These are phyloP conservation scores for Chlorella sp. DNA, from an alignment of 139 green algal genomes.

Conservation along the genomic window DNA sequence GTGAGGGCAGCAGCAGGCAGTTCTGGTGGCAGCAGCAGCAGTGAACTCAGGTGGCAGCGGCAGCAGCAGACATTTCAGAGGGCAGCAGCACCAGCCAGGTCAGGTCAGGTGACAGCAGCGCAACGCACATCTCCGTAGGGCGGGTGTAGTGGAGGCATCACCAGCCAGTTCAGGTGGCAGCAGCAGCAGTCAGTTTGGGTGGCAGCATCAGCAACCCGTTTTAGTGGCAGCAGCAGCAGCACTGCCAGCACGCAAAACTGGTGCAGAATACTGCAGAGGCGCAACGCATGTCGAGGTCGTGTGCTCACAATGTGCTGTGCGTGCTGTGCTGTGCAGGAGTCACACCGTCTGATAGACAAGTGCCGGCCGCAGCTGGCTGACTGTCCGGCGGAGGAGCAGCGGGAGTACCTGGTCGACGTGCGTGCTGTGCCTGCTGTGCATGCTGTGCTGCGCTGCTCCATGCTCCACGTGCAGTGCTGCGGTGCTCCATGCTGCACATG, in stretches of 20 bases:
- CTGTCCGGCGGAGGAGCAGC: conserved; percentile 14
- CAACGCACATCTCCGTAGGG: no score
- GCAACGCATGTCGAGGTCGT: no score
- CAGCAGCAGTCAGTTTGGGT: background rate
- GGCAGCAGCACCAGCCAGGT: no score
- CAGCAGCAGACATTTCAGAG: no score
- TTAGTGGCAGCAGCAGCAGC: no score
- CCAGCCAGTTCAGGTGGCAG: background rate
- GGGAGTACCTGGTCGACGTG: conserved; percentile 14
- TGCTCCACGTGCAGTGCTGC: no score
- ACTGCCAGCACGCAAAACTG: no score
- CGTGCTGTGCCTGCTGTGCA: background rate
- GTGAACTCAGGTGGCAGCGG: no score
- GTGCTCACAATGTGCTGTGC: background rate
- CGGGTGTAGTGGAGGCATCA: no score
- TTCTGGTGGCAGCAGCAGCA: background rate
- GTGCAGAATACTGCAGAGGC: no score
- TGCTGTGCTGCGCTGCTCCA: background rate
- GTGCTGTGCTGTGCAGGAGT: background rate
- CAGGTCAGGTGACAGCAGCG: no score
- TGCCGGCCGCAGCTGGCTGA: conserved; percentile 2
- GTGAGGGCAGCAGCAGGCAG: background rate
- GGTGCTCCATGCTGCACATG: no score
- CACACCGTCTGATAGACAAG: background rate
- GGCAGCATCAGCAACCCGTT: background rate